phyloP scores from a whole-genome alignment of 805 yeast genomes.

The Candida multigemmis region DNA sequence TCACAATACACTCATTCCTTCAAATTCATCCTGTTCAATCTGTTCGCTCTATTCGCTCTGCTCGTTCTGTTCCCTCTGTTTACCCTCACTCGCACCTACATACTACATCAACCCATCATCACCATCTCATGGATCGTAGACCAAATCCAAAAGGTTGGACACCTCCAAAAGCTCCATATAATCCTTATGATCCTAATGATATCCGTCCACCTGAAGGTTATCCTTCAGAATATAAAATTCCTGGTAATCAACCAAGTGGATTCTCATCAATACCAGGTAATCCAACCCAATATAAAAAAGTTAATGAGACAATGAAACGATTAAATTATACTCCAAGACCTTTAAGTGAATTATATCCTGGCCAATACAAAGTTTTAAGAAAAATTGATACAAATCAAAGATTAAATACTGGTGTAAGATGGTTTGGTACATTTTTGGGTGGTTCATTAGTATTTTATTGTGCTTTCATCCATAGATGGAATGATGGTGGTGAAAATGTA shows the following conservation, averaged over 20 bases:
- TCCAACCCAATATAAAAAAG: constrained; percentile 57
- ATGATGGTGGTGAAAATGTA: constrained; percentile 72
- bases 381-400: constrained; percentile 43
- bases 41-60: too few relatives aligned
- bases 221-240: constrained; percentile 70
- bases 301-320: constrained; percentile 65
- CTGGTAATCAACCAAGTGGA: constrained; percentile 48
- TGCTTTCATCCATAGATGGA: constrained; percentile 75
- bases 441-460: constrained; percentile 45
- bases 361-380: constrained; percentile 65
- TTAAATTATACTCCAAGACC: constrained; percentile 77
- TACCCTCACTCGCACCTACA: too few relatives aligned
- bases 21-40: too few relatives aligned
- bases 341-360: constrained; percentile 62
- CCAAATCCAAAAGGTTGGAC: constrained; percentile 77
- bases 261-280: constrained; percentile 54
- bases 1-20: too few relatives aligned
- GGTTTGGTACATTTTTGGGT: constrained; percentile 44
- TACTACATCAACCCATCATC: too few relatives aligned
- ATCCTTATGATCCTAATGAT: constrained; percentile 77
- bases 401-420: constrained; percentile 52
- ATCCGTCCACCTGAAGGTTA: constrained; percentile 75
- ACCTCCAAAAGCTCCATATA: constrained; percentile 76
- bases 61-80: too few relatives aligned
- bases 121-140: too few relatives aligned